Evolutionary conservation across 805 yeast genomes (phyloP), one percentile per base, ranked within the genome.

Genomic region (Zygoascus biomembranicola): DNA sequence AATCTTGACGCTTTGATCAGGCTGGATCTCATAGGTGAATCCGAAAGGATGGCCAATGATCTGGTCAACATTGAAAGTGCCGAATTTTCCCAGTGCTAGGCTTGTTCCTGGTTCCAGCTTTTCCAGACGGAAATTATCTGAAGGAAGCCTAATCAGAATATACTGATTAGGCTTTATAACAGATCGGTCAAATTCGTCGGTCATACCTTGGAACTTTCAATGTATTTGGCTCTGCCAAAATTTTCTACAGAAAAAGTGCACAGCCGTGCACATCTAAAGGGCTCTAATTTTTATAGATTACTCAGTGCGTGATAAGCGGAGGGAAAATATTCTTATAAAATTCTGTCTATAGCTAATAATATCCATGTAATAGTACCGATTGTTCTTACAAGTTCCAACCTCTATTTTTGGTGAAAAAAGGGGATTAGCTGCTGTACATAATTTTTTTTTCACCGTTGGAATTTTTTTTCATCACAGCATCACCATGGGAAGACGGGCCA

Each of bases 401-500:
- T 23, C 6, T 23, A 23, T 23, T 23, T 23, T 6, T 23, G 28
- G 28, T 23, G 28, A 23, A 23, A 23, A 23, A 3, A 23, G 6
- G 6, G 6, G 28, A 23, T 23, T 23, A 23, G 28, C 28, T 4
- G 28, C 6, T 23, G 28, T 23, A 6, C 28, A 23, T 23, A 23
- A 23, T 23, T 35, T 8, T 35, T 35, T 35, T 35, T 35, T 8
- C 39, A 4, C 16, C 5, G 2, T n/a, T 4, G 39, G 10, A 35
- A 5, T 53, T 53, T 55, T 59, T 56, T 51, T 47, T 41, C 52
- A 47, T 11, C 19, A 42, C 13, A 18, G 20, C 28, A 47, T n/a
- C 54, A 42, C 31, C 32, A 88, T 90, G 96, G 98, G 98, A 69
- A 85, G 96, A 80, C 84, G 87, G 75, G 87, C 88, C 55, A 89